These are phyloP conservation scores for Phytopythium montanum DNA, from an alignment of 352 stramenopile species.

Conservation along the genomic window DNA sequence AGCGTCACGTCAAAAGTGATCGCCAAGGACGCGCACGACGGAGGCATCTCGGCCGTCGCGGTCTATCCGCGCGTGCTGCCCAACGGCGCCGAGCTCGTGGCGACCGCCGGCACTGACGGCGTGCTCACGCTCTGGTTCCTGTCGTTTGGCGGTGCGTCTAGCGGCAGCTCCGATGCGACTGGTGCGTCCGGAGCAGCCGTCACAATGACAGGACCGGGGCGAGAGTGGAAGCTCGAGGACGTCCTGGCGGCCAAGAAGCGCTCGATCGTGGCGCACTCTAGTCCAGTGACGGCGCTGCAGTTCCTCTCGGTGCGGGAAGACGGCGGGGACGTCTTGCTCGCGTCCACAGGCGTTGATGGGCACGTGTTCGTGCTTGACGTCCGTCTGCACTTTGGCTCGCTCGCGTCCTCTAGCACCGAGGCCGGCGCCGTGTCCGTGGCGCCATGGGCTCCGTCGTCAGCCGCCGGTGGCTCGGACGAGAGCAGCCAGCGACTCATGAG, in stretches of 20 bases:
- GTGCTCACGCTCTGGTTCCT: slow-evolving; percentile 71
- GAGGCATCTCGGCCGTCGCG: slow-evolving; percentile 47
- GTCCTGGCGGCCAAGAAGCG: slow-evolving; percentile 69
- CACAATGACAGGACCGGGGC: neutral
- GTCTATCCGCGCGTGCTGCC: slow-evolving; percentile 36
- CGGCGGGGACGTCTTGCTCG: slow-evolving; percentile 34
- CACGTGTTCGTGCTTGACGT: slow-evolving; percentile 69
- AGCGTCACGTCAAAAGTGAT: slow-evolving; percentile 50
- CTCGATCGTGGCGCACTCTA: slow-evolving; percentile 45
- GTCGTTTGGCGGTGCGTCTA: slow-evolving; percentile 19
- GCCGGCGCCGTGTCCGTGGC: slow-evolving; percentile 3
- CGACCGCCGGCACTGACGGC: slow-evolving; percentile 60
- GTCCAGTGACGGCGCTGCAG: slow-evolving; percentile 48
- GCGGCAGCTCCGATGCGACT: neutral
- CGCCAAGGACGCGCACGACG: slow-evolving; percentile 43
- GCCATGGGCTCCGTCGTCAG: neutral
- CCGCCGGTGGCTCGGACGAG: neutral
- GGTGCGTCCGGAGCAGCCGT: too few species aligned
- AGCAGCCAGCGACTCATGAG: slow-evolving; percentile 21
- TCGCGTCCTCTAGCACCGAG: slow-evolving; percentile 7
- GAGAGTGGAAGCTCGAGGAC: slow-evolving; percentile 50
- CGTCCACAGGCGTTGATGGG: slow-evolving; percentile 61
- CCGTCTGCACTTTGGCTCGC: slow-evolving; percentile 28
- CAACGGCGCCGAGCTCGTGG: slow-evolving; percentile 53
- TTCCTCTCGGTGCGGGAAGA: slow-evolving; percentile 32